A percentile compares a stretch with the other conserved stretches of the same genome.
Evolutionary conservation across 257 asterid genomes (phyloP).

Genomic region (Scutellaria baicalensis): DNA sequence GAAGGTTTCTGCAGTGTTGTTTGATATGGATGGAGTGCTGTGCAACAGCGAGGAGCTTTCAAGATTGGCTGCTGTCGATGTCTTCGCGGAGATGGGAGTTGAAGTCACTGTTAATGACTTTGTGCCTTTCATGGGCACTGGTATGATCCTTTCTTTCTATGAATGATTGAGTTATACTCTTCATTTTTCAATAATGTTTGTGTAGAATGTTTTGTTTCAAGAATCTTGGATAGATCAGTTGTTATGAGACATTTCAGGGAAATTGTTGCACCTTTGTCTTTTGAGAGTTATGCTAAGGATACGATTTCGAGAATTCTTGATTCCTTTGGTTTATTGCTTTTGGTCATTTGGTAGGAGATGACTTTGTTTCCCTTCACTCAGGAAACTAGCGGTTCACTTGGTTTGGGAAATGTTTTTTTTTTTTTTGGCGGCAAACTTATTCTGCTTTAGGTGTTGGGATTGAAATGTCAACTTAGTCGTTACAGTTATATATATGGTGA

Average conservation of each 20-base stretch:
- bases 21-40: constrained; percentile 96
- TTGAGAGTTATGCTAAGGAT: neutral
- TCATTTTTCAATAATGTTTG: neutral
- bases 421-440: too few species aligned
- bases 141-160: constrained; percentile 20
- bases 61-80: constrained; percentile 85
- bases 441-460: too few species aligned
- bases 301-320: too few species aligned
- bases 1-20: constrained; percentile 86
- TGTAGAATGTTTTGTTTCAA: neutral
- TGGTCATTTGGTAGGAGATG: neutral
- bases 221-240: neutral
- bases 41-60: constrained; percentile 93
- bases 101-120: constrained; percentile 74
- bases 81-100: constrained; percentile 94
- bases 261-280: neutral
- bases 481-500: too few species aligned
- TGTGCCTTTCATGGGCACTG: constrained; percentile 95
- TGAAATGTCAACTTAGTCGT: too few species aligned
- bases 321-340: neutral
- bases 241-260: neutral
- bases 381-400: too few species aligned
- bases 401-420: too few species aligned
- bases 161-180: neutral
- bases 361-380: too few species aligned